Conservation (phyloP, 2,329 filamentous ascomycete species). For the Colletotrichum tabaci region DNA sequence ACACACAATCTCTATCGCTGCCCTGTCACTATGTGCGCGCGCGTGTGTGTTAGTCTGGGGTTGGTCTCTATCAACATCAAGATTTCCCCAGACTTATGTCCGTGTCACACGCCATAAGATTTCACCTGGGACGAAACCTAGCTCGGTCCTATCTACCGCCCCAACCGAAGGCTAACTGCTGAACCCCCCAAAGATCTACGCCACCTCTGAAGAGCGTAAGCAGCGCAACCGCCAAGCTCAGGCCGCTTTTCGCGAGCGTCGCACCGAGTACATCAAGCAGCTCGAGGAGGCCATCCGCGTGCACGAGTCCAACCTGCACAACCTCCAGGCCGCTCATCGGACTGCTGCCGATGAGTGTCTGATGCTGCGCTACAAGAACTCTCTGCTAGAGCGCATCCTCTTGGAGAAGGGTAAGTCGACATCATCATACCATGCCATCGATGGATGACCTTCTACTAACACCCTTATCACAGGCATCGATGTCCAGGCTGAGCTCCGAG, state of each 20-base stretch:
- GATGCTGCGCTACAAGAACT: conserved; percentile 99
- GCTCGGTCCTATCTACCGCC: conserved; percentile 33
- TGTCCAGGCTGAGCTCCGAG: conserved; percentile 93
- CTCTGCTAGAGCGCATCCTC: conserved; percentile 92
- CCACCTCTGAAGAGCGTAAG: conserved; percentile 98
- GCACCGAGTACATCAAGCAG: conserved; percentile 99
- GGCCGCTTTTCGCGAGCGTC: conserved; percentile 94
- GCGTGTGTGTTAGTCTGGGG: no score
- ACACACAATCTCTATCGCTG: neutral
- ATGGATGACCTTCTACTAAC: neutral
- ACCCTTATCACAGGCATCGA: conserved; percentile 79
- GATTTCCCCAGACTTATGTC: conserved; percentile 29
- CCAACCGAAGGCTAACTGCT: conserved; percentile 39
- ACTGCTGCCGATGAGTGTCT: conserved; percentile 96
- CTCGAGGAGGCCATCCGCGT: conserved; percentile 97
- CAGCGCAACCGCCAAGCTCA: conserved; percentile 98
- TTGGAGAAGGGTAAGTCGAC: conserved; percentile 85
- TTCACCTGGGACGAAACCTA: conserved; percentile 35
- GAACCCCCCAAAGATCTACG: conserved; percentile 82
- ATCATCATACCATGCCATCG: neutral
- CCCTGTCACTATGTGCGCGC: neutral
- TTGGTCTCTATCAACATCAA: conserved; percentile 29
- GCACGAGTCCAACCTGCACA: conserved; percentile 94
- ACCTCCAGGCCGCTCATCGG: conserved; percentile 92
- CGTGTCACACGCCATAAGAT: conserved; percentile 31